Evolutionary conservation across 1,139 yeast species (phyloP).

Genomic region (Suhomyces bokatorum): DNA sequence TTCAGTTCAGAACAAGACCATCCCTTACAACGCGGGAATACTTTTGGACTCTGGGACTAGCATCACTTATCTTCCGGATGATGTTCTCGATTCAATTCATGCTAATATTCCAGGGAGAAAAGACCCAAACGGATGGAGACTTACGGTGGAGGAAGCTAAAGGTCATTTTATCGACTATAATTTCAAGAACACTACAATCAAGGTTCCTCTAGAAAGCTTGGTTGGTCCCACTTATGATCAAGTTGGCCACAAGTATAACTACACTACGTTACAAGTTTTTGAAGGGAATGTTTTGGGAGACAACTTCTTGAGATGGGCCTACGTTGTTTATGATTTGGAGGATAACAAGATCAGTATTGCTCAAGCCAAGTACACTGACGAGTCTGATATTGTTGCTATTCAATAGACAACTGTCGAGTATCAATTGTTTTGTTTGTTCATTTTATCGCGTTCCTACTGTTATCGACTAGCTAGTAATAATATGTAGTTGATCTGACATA

Average conservation of each 20-base stretch:
- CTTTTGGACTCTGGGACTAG: no score
- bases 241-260: constrained; percentile 3
- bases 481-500: no score
- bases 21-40: no score
- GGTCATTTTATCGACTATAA: constrained; percentile 30
- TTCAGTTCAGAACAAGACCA: no score
- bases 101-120: no score
- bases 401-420: neutral
- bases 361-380: constrained; percentile 16
- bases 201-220: constrained; percentile 46
- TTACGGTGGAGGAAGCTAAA: neutral
- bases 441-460: no score
- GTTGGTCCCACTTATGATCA: constrained; percentile 9
- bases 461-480: no score
- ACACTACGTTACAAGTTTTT: neutral
- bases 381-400: constrained; percentile 5
- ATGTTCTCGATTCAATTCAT: no score
- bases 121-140: neutral
- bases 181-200: constrained; percentile 52
- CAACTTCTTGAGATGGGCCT: constrained; percentile 23
- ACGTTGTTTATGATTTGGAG: constrained; percentile 22
- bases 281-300: constrained; percentile 19
- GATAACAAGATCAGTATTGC: constrained; percentile 19
- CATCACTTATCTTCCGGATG: no score
- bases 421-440: no score